Evolutionary conservation across 768 basidiomycete genomes (phyloP).

Genomic region (Termitomyces sp.): DNA sequence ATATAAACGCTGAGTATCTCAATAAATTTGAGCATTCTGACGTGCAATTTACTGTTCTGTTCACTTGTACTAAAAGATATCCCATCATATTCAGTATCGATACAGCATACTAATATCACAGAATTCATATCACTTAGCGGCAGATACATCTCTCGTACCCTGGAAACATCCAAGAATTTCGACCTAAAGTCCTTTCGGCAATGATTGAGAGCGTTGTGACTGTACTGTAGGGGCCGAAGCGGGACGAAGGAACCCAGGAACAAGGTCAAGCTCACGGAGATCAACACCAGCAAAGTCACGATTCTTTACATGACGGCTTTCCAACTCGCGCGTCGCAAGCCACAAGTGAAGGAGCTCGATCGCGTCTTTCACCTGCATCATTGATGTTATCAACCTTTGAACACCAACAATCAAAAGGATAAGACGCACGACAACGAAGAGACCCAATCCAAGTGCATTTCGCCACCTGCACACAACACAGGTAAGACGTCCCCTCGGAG

Average conservation of each 20-base stretch:
- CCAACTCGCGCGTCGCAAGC: constrained; percentile 68
- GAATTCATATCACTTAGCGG: neutral
- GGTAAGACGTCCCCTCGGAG: neutral
- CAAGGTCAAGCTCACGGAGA: constrained; percentile 58
- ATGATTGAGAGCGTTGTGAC: constrained; percentile 1
- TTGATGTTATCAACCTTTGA: neutral
- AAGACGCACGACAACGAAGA: constrained; percentile 59
- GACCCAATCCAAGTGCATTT: constrained; percentile 62
- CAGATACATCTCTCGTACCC: neutral
- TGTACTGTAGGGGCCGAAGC: neutral
- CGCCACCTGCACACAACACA: constrained; percentile 44
- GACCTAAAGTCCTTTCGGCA: neutral
- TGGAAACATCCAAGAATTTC: neutral
- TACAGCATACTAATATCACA: neutral
- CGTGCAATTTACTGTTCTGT: neutral
- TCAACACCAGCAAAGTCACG: constrained; percentile 76
- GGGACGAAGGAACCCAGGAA: constrained; percentile 26
- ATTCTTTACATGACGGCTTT: constrained; percentile 64
- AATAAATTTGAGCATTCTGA: too few relatives aligned
- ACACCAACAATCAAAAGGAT: neutral
- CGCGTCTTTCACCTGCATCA: constrained; percentile 59
- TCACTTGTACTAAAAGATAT: neutral
- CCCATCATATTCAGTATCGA: neutral
- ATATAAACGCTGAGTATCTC: neutral
- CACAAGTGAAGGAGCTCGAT: constrained; percentile 64